phyloP scores from a whole-genome alignment of 768 basidiomycete genomes.

The Suillus ampliporus region DNA sequence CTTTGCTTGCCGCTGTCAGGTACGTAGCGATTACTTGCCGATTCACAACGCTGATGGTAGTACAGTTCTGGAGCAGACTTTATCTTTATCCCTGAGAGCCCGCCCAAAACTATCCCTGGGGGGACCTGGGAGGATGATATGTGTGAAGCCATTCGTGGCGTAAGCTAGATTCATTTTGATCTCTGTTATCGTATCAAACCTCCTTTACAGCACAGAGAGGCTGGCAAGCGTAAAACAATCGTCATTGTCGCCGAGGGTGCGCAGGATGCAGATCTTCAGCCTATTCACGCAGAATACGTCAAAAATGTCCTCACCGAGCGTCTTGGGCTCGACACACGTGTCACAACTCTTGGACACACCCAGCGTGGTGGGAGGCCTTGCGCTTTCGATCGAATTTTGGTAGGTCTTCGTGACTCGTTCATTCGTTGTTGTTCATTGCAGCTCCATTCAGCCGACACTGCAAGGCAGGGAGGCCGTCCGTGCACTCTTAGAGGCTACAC shows the following conservation, averaged over 20 bases:
- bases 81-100: slow-evolving; percentile 95
- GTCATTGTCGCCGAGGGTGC: slow-evolving; percentile 99
- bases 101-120: slow-evolving; percentile 65
- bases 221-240: slow-evolving; percentile 97
- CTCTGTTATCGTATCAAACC: not conserved
- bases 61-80: slow-evolving; percentile 90
- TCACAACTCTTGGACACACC: slow-evolving; percentile 96
- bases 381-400: slow-evolving; percentile 91
- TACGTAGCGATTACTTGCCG: slow-evolving; percentile 39
- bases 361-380: slow-evolving; percentile 95
- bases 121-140: slow-evolving; percentile 84
- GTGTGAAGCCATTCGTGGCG: slow-evolving; percentile 83
- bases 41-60: slow-evolving; percentile 16
- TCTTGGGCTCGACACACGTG: slow-evolving; percentile 91
- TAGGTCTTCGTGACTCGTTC: slow-evolving; percentile 38
- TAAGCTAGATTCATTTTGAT: slow-evolving; percentile 42
- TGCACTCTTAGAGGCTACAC: slow-evolving; percentile 82
- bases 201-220: slow-evolving; percentile 73
- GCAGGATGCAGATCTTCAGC: slow-evolving; percentile 83
- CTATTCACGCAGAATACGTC: slow-evolving; percentile 91
- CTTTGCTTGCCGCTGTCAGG: slow-evolving; percentile 91
- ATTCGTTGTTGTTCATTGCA: slow-evolving; percentile 3
- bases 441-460: slow-evolving; percentile 77
- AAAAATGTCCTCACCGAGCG: slow-evolving; percentile 87
- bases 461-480: slow-evolving; percentile 95